phyloP scores from a whole-genome alignment of 345 rosid genomes.

The Eucalyptus marginata region DNA sequence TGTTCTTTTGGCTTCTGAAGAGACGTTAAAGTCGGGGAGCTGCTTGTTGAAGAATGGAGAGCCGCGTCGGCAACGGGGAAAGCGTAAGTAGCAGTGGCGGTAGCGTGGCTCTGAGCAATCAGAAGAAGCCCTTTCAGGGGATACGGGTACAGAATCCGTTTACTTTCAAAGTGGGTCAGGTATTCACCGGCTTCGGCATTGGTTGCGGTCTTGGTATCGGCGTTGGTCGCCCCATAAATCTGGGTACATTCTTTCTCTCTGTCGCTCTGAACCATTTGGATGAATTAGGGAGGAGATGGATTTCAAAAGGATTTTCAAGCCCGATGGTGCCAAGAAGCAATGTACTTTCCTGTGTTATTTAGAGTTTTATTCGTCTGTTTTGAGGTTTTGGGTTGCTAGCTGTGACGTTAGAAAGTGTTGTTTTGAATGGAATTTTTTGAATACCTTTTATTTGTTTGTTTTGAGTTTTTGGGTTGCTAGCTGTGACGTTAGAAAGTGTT shows the following conservation, averaged over 20 bases:
- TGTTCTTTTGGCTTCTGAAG: background rate
- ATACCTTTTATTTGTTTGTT: background rate
- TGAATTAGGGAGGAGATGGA: background rate
- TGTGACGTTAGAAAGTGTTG: background rate
- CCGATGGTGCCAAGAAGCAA: background rate
- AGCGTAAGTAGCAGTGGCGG: background rate
- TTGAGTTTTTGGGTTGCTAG: background rate
- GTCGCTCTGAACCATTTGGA: background rate
- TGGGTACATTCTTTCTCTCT: slow-evolving; percentile 26
- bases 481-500: background rate
- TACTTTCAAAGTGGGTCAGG: slow-evolving; percentile 80
- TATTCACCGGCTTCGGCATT: slow-evolving; percentile 88
- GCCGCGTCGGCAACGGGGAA: background rate
- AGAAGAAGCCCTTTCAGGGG: slow-evolving; percentile 32
- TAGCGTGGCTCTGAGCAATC: slow-evolving; percentile 14
- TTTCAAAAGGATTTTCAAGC: slow-evolving; percentile 13
- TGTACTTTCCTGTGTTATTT: slow-evolving; percentile 2
- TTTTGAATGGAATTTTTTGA: background rate
- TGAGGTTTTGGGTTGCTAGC: background rate
- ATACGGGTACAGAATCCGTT: slow-evolving; percentile 67
- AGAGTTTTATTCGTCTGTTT: background rate
- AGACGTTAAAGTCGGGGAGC: background rate
- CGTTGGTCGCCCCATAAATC: slow-evolving; percentile 62
- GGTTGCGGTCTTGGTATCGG: slow-evolving; percentile 98
- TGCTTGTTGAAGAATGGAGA: slow-evolving; percentile 15